phyloP scores from a whole-genome alignment of 106 monocot species.

The Dendrobium chrysotoxum region DNA sequence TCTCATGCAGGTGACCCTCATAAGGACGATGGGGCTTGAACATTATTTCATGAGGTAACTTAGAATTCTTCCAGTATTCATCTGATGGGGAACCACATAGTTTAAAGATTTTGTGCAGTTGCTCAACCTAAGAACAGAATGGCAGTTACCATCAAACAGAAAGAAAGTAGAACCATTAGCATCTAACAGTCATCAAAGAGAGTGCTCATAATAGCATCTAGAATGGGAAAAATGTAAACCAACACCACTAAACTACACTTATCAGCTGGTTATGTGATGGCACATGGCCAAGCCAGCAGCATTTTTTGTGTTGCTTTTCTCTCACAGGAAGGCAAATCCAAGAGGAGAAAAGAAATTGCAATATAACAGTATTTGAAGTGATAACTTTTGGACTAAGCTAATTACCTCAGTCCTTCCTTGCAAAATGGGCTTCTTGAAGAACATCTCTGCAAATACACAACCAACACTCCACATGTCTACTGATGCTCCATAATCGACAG shows the following conservation, averaged over 20 bases:
- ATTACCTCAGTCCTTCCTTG: conserved; percentile 73
- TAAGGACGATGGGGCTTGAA: conserved; percentile 67
- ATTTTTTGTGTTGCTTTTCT: no score
- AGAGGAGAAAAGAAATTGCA: no score
- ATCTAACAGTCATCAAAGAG: background rate
- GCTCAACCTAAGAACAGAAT: conserved; percentile 46
- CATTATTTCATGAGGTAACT: conserved; percentile 64
- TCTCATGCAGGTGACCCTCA: conserved; percentile 36
- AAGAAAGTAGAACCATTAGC: background rate
- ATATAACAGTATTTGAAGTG: background rate
- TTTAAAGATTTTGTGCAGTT: conserved; percentile 74
- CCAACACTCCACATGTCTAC: conserved; percentile 78
- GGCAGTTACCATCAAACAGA: background rate
- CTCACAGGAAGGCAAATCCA: no score
- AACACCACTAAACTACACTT: background rate
- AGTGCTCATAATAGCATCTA: background rate
- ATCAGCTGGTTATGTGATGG: no score
- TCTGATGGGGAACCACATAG: conserved; percentile 66
- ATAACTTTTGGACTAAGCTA: background rate
- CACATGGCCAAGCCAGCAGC: no score
- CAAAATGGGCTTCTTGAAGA: conserved; percentile 50
- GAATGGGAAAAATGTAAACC: background rate
- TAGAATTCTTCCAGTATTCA: conserved; percentile 71
- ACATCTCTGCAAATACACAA: conserved; percentile 70
- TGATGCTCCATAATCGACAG: conserved; percentile 51